Evolutionary conservation across 257 asterid species (phyloP), one percentile per base, ranked within the genome.

Genomic region (Petunia axillaris): DNA sequence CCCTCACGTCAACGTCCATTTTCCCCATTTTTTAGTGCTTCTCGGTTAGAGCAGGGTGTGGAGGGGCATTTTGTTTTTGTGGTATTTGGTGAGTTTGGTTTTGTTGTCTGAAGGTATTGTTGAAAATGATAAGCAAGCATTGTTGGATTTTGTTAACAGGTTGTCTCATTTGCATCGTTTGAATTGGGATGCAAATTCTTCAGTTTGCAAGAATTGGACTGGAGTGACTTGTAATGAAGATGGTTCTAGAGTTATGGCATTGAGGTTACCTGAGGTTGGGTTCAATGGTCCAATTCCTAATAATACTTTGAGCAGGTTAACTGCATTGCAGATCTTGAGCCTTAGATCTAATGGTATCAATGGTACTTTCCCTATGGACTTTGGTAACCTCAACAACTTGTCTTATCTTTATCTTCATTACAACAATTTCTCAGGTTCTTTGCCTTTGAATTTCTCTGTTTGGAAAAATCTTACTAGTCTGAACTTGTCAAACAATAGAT

Each of bases 321-420:
- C 97, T n/a, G 94, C 93, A 52, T 83, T 94, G 89, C 96, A 92
- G 91, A 91, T 95, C 91, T 85, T 96, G 92, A 93, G 98, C 90
- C 98, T 96, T 81, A 92, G 99, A 89, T 89, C 98, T 82, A 96
- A 94, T 83, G 91, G 88, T 82, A 91, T 96, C 67, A 89, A 58
- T 64, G 99, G 99, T 54, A 64, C 81, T 60, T 89, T 96, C 78
- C 99, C 99, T 70, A 50, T 41, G 36, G 98, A 92, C 44, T 88
- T 94, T 60, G 86, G 89, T 86, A 92, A 92, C 59, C 91, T 96
- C 13, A 90, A 82, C 48, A 92, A 92, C 83, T 66, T 96, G 63
- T 86, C 92, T 53, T 91, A 53, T 90, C 94, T 94, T 81, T 92
- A 92, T 83, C 94, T 96, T 81, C 98, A 96, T 87, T 91, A 73